Percentiles rank a stretch among this genome's conserved stretches.
phyloP scores from a whole-genome alignment of 352 stramenopile species.

The Phytophthora tubulina region DNA sequence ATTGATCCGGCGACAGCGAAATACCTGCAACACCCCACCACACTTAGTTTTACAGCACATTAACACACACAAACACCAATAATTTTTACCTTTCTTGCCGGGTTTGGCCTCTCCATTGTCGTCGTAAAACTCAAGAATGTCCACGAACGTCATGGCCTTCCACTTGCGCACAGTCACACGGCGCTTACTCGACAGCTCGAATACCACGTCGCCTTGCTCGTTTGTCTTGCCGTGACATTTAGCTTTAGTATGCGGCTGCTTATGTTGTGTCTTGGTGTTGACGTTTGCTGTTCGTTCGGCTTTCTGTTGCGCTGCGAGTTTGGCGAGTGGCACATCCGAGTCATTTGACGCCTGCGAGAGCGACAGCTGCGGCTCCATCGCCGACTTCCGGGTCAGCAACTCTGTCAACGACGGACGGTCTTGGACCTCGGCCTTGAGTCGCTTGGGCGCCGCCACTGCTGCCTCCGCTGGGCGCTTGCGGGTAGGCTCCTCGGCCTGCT shows the following conservation, averaged over 20 bases:
- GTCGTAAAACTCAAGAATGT: slow-evolving; percentile 86
- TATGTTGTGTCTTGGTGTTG: slow-evolving; percentile 11
- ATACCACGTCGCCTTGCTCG: slow-evolving; percentile 46
- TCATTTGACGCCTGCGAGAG: slow-evolving; percentile 28
- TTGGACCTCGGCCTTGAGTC: slow-evolving; percentile 15
- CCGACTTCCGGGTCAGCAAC: slow-evolving; percentile 34
- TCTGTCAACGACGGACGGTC: slow-evolving; percentile 32
- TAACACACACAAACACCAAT: neutral
- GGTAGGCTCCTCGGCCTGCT: slow-evolving; percentile 15
- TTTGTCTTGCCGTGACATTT: neutral
- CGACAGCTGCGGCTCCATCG: slow-evolving; percentile 22
- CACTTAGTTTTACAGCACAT: neutral
- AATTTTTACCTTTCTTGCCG: slow-evolving; percentile 71
- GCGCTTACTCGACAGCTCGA: slow-evolving; percentile 69
- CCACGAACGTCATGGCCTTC: slow-evolving; percentile 59
- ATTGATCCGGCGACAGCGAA: slow-evolving; percentile 67
- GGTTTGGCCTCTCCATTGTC: slow-evolving; percentile 66
- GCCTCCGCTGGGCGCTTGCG: slow-evolving; percentile 33
- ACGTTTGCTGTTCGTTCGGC: slow-evolving; percentile 15
- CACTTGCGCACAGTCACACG: slow-evolving; percentile 69
- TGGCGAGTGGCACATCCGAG: slow-evolving; percentile 32
- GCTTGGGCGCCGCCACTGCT: slow-evolving; percentile 17
- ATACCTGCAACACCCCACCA: slow-evolving; percentile 45
- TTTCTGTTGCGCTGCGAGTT: slow-evolving; percentile 27
- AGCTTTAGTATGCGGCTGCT: neutral